phyloP scores from a whole-genome alignment of 352 stramenopile species.

The Phytophthora ohioensis region DNA sequence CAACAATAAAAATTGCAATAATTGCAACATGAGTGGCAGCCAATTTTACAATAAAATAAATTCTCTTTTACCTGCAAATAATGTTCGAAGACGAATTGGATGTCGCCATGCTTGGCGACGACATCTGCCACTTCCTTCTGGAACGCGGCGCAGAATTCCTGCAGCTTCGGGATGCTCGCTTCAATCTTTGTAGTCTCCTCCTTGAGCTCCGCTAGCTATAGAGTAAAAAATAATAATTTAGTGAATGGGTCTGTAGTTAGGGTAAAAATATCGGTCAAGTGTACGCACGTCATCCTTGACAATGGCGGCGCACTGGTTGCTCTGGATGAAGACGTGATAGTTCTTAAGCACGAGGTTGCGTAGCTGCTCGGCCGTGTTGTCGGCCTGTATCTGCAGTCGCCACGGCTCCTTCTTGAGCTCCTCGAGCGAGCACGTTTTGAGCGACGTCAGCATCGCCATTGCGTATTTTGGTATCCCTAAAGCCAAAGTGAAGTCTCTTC shows the following conservation, averaged over 20 bases:
- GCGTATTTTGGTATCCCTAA: neutral
- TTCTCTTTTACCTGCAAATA: conserved; percentile 70
- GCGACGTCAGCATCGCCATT: conserved; percentile 33
- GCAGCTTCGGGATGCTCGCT: conserved; percentile 60
- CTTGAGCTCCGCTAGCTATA: conserved; percentile 72
- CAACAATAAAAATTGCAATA: conserved; percentile 19
- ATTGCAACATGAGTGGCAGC: conserved; percentile 7
- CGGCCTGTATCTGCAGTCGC: conserved; percentile 82
- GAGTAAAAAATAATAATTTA: neutral
- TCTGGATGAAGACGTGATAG: conserved; percentile 93
- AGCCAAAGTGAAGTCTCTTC: no score
- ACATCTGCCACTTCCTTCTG: conserved; percentile 63
- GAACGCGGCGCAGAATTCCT: conserved; percentile 59
- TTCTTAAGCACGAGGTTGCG: conserved; percentile 88
- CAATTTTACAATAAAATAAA: conserved; percentile 10
- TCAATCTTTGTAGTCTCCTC: conserved; percentile 67
- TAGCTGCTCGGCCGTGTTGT: conserved; percentile 80
- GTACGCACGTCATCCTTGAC: conserved; percentile 78
- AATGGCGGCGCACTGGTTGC: conserved; percentile 85
- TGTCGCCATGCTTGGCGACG: conserved; percentile 80
- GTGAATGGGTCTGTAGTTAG: neutral
- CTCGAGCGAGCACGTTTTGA: conserved; percentile 73
- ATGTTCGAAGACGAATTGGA: conserved; percentile 92
- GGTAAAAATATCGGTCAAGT: no score
- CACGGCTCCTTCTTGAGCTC: conserved; percentile 89